A percentile compares a stretch with the other conserved stretches of the same genome.
Evolutionary conservation across 768 basidiomycete genomes (phyloP).

Genomic region (Mycena venus): DNA sequence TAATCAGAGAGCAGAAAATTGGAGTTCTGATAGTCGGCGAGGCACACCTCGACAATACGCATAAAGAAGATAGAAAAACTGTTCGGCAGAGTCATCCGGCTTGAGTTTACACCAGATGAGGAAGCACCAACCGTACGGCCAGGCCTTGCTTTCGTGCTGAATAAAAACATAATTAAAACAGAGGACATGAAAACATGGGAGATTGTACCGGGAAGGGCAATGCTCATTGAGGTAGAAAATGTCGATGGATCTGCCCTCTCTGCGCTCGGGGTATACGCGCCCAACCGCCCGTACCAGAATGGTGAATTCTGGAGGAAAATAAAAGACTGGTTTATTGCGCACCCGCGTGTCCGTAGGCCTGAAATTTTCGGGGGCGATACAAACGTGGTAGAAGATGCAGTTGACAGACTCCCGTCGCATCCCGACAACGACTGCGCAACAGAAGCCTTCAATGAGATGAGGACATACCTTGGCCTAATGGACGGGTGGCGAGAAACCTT

Average conservation of each 20-base stretch:
- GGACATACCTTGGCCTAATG: conserved; percentile 22
- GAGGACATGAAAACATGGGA: no score
- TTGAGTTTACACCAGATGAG: no score
- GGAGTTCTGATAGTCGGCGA: no score
- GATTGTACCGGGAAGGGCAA: no score
- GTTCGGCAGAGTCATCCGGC: no score
- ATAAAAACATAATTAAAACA: no score
- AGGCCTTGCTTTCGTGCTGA: no score
- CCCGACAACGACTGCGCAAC: conserved; percentile 1
- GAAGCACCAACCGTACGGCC: no score
- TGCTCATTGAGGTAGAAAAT: no score
- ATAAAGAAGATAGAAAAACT: no score
- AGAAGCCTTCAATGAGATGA: conserved; percentile 35
- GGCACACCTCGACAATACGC: no score
- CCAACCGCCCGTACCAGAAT: not conserved
- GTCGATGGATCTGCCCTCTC: not conserved
- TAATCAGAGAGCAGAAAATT: no score
- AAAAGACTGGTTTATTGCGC: not conserved
- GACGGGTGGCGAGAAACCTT: conserved; percentile 51
- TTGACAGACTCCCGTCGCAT: conserved; percentile 50
- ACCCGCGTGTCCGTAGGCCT: not conserved
- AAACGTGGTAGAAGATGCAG: conserved; percentile 54
- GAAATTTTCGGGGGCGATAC: conserved; percentile 48
- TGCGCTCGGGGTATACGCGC: not conserved
- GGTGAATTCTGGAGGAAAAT: not conserved